Conservation (phyloP, 805 yeast species). For the Gaillardinia entomophila region DNA sequence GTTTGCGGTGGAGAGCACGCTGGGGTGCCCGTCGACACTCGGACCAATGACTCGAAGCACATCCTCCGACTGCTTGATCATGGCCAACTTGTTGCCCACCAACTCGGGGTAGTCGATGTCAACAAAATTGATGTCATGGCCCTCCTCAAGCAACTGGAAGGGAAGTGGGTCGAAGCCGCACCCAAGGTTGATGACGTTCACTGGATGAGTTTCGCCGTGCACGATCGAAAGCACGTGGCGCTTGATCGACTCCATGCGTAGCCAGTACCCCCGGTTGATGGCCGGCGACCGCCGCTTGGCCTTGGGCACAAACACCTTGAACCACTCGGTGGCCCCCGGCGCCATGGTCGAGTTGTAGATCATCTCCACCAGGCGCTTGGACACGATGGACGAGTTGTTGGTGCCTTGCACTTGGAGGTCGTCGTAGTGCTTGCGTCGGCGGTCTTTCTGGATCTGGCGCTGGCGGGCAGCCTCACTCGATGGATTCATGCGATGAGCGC, state of each 20-base stretch:
- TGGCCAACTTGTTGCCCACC: slow-evolving; percentile 46
- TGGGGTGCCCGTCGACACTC: too few species aligned
- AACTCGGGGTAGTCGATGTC: slow-evolving; percentile 77
- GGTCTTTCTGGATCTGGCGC: slow-evolving; percentile 35
- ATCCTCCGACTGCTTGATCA: slow-evolving; percentile 46
- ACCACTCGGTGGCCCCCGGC: slow-evolving; percentile 42
- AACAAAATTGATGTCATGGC: slow-evolving; percentile 42
- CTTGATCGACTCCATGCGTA: slow-evolving; percentile 66
- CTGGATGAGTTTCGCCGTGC: slow-evolving; percentile 13
- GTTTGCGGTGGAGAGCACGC: slow-evolving; percentile 7
- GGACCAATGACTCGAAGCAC: slow-evolving; percentile 42
- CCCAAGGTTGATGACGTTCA: slow-evolving; percentile 61
- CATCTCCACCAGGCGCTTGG: slow-evolving; percentile 73
- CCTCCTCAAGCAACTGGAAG: slow-evolving; percentile 23
- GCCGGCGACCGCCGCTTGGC: slow-evolving; percentile 70
- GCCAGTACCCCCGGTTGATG: slow-evolving; percentile 80
- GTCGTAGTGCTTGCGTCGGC: slow-evolving; percentile 43
- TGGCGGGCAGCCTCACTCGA: slow-evolving; percentile 15
- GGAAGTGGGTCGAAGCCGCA: slow-evolving; percentile 61
- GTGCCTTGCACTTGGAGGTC: slow-evolving; percentile 79
- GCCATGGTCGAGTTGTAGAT: slow-evolving; percentile 38
- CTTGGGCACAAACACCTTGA: slow-evolving; percentile 61
- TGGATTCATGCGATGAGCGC: background rate
- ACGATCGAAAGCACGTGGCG: slow-evolving; percentile 46
- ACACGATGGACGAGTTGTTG: slow-evolving; percentile 76